Conservation (phyloP, 768 basidiomycete species). For the Tricholoma hemisulphureum region DNA sequence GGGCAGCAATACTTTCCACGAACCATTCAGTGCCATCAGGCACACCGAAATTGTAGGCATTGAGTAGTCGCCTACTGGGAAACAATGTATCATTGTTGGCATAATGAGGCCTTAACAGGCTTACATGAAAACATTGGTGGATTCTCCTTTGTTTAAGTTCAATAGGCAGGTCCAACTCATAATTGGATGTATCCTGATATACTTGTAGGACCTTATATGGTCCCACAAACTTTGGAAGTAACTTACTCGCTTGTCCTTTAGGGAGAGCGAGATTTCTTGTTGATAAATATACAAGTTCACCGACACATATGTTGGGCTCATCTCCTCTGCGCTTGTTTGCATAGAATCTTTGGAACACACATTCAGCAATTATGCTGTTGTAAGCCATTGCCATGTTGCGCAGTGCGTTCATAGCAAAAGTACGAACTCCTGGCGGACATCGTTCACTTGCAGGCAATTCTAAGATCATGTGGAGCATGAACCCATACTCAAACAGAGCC, state of each 20-base stretch:
- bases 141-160: not conserved
- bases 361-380: not conserved
- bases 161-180: not conserved
- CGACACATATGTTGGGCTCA: not conserved
- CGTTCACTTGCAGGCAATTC: not conserved
- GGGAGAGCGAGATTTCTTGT: not conserved
- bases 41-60: not conserved
- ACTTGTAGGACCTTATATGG: not conserved
- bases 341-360: not conserved
- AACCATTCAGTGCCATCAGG: not conserved
- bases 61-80: not conserved
- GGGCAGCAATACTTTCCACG: not conserved
- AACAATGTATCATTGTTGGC: not conserved
- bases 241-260: not conserved
- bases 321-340: not conserved
- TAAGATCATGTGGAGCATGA: constrained; percentile 21
- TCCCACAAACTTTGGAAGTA: not conserved
- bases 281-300: not conserved
- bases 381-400: not conserved
- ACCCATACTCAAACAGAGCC: constrained; percentile 12
- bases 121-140: not conserved
- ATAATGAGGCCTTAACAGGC: not conserved
- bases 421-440: not conserved
- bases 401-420: not conserved
- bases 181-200: not conserved